Evolutionary conservation across 2,329 filamentous ascomycete genomes (phyloP).

Genomic region (Alternaria sp.): DNA sequence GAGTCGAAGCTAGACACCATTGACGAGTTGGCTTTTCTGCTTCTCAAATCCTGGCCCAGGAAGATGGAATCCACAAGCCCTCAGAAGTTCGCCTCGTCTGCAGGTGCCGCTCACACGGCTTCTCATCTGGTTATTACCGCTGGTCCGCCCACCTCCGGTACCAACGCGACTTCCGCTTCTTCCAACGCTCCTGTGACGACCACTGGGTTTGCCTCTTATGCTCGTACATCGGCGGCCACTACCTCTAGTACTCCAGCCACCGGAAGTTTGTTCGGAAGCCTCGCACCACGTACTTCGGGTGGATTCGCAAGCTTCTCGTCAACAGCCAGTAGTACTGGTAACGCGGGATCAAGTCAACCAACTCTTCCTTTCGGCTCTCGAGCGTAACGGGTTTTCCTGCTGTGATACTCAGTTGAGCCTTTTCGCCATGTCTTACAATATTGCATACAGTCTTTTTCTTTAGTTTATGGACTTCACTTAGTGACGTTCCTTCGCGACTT

Average conservation of each 20-base stretch:
- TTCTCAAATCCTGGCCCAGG: slow-evolving; percentile 19
- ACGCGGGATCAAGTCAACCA: neutral
- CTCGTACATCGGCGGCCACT: neutral
- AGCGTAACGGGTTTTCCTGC: neutral
- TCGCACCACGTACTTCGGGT: neutral
- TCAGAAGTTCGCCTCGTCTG: neutral
- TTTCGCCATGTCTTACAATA: neutral
- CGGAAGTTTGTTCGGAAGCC: neutral
- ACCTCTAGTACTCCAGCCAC: neutral
- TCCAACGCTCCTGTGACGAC: neutral
- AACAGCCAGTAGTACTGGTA: neutral
- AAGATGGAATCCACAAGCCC: slow-evolving; percentile 3
- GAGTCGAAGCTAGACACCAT: slow-evolving; percentile 18
- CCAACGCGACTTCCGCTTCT: neutral
- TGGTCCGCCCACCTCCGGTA: neutral
- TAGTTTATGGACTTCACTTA: no score
- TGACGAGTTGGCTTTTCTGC: slow-evolving; percentile 17
- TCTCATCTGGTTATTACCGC: neutral
- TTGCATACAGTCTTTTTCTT: neutral
- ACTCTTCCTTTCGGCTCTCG: neutral
- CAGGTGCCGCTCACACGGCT: neutral
- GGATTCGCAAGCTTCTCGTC: neutral
- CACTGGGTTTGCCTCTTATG: neutral
- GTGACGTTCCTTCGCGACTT: neutral
- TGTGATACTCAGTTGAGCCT: neutral